Percentiles rank a stretch among this genome's conserved stretches.
phyloP scores from a whole-genome alignment of 352 stramenopile species.

The Phytophthora crassamura region DNA sequence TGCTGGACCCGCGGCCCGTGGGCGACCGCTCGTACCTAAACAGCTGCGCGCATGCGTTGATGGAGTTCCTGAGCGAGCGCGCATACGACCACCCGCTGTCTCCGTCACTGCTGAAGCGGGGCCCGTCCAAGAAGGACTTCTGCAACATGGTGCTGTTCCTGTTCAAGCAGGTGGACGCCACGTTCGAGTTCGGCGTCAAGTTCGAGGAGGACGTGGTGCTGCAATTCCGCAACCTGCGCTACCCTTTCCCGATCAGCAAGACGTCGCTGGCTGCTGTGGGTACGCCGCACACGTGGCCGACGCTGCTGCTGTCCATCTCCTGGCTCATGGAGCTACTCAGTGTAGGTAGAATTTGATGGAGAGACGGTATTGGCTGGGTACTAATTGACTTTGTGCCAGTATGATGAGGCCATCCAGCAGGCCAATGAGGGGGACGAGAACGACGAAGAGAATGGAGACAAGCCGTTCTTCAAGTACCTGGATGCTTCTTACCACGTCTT shows the following conservation, averaged over 20 bases:
- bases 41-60: constrained; percentile 91
- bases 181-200: constrained; percentile 78
- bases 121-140: constrained; percentile 97
- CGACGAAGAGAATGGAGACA: constrained; percentile 82
- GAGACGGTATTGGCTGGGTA: constrained; percentile 4
- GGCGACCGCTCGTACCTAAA: constrained; percentile 94
- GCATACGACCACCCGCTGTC: constrained; percentile 94
- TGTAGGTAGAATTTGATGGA: constrained; percentile 46
- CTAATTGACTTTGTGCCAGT: constrained; percentile 48
- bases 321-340: constrained; percentile 97
- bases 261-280: constrained; percentile 94
- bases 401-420: constrained; percentile 83
- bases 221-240: constrained; percentile 85
- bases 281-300: constrained; percentile 96
- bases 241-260: constrained; percentile 98
- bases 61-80: constrained; percentile 93
- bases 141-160: constrained; percentile 98
- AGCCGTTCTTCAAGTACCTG: constrained; percentile 96
- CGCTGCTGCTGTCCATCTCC: constrained; percentile 94
- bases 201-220: constrained; percentile 80
- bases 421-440: constrained; percentile 61
- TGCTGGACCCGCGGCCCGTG: constrained; percentile 87
- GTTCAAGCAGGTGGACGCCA: constrained; percentile 95
- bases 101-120: constrained; percentile 90
- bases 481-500: constrained; percentile 93